These are phyloP conservation scores for Guadua angustifolia DNA, from an alignment of 176 grass and related monocot species.

Conservation along the genomic window DNA sequence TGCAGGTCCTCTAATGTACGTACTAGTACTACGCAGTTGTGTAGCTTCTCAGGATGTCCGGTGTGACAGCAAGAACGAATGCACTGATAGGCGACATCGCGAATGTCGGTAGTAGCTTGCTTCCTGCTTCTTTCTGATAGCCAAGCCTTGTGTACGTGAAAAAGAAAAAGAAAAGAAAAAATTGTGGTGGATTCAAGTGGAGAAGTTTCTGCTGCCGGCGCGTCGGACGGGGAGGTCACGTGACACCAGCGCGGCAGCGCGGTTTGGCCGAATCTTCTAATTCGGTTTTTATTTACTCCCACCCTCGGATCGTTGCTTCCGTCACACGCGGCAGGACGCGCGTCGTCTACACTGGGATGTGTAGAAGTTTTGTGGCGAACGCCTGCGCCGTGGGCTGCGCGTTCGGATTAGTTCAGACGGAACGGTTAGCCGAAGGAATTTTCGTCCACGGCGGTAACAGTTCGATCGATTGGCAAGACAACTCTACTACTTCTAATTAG, in stretches of 20 bases:
- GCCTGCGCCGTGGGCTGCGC: not conserved
- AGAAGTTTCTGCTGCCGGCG: conserved; percentile 54
- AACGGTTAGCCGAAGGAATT: too few relatives aligned
- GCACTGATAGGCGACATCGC: not conserved
- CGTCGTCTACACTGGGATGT: not conserved
- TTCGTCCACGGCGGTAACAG: too few relatives aligned
- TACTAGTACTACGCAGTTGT: not conserved
- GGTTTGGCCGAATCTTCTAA: conserved; percentile 32
- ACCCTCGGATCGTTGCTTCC: not conserved
- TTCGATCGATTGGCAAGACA: too few relatives aligned
- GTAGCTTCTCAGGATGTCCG: not conserved
- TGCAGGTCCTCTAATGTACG: not conserved
- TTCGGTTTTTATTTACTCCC: not conserved
- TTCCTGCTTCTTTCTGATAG: not conserved
- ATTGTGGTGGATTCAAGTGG: conserved; percentile 19
- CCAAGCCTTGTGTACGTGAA: not conserved
- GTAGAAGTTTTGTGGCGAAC: not conserved
- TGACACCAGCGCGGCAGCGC: conserved; percentile 15
- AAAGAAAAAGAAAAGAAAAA: too few relatives aligned
- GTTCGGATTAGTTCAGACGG: not conserved
- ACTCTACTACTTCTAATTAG: too few relatives aligned
- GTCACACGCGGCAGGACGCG: conserved; percentile 34
- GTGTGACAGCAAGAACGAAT: not conserved
- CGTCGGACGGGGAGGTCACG: conserved; percentile 43
- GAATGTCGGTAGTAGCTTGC: not conserved